These are phyloP conservation scores for Trichosporon coremiiforme DNA, from an alignment of 1,284 basidiomycete species.

Conservation along the genomic window DNA sequence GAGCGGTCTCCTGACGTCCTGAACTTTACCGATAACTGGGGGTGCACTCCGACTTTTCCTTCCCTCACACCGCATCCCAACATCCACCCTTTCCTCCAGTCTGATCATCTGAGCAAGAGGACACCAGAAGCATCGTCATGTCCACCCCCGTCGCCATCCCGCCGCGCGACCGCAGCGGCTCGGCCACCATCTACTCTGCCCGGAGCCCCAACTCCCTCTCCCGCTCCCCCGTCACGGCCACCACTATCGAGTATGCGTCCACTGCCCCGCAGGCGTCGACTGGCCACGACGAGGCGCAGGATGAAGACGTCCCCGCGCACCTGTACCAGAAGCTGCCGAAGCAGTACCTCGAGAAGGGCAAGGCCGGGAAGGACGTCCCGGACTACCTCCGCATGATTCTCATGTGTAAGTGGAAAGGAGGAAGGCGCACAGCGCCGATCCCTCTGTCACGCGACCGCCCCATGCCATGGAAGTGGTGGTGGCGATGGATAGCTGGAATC, in stretches of 20 bases:
- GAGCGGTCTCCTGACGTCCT: not conserved
- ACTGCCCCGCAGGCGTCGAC: constrained; percentile 50
- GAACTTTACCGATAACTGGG: not conserved
- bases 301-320: constrained; percentile 52
- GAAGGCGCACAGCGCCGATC: not conserved
- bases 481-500: no score
- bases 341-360: constrained; percentile 46
- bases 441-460: not conserved
- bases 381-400: constrained; percentile 94
- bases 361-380: constrained; percentile 61
- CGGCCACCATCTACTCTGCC: not conserved
- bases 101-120: not conserved
- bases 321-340: constrained; percentile 53
- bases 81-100: not conserved
- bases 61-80: not conserved
- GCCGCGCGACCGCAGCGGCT: not conserved
- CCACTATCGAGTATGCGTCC: constrained; percentile 55
- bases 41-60: constrained; percentile 12
- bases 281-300: constrained; percentile 40
- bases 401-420: constrained; percentile 59
- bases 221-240: constrained; percentile 21
- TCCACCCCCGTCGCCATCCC: constrained; percentile 11
- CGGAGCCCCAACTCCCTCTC: constrained; percentile 7
- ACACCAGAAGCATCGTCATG: not conserved
- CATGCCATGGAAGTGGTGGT: not conserved